phyloP scores from a whole-genome alignment of 805 yeast genomes.

The Hanseniaspora hatyaiensis region DNA sequence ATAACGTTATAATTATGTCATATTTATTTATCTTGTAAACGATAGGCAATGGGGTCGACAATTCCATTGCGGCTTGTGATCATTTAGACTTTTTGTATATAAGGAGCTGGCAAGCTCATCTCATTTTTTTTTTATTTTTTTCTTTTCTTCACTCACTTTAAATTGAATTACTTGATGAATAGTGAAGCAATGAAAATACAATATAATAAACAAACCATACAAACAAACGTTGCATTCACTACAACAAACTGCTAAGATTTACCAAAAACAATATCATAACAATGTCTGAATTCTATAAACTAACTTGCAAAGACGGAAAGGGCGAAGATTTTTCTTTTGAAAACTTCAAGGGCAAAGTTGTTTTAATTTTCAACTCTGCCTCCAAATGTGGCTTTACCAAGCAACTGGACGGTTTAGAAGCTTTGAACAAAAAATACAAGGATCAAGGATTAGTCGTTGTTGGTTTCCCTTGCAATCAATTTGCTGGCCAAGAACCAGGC shows the following conservation, averaged over 20 bases:
- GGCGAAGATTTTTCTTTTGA: slow-evolving; percentile 50
- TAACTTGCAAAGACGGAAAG: slow-evolving; percentile 49
- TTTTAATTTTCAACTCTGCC: slow-evolving; percentile 76
- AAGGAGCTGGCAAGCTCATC: neutral
- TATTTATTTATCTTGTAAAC: too few relatives aligned
- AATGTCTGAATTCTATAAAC: slow-evolving; percentile 55
- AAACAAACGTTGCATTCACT: neutral
- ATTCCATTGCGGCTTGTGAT: too few relatives aligned
- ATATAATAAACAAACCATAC: neutral
- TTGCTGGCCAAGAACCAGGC: slow-evolving; percentile 71
- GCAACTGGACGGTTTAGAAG: slow-evolving; percentile 66
- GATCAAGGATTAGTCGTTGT: slow-evolving; percentile 55
- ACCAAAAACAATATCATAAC: neutral
- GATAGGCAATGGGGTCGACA: too few relatives aligned
- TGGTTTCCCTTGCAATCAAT: slow-evolving; percentile 88
- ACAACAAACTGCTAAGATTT: too few relatives aligned
- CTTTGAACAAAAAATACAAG: slow-evolving; percentile 52
- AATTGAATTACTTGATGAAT: neutral
- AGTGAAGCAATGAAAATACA: neutral
- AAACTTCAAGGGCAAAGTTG: slow-evolving; percentile 65
- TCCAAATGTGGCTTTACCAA: slow-evolving; percentile 77
- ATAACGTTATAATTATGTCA: too few relatives aligned
- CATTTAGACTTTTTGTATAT: neutral
- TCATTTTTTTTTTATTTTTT: neutral
- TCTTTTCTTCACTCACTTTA: neutral